phyloP scores from a whole-genome alignment of 192 early-diverging fungal genomes.

The Geranomyces variabilis region DNA sequence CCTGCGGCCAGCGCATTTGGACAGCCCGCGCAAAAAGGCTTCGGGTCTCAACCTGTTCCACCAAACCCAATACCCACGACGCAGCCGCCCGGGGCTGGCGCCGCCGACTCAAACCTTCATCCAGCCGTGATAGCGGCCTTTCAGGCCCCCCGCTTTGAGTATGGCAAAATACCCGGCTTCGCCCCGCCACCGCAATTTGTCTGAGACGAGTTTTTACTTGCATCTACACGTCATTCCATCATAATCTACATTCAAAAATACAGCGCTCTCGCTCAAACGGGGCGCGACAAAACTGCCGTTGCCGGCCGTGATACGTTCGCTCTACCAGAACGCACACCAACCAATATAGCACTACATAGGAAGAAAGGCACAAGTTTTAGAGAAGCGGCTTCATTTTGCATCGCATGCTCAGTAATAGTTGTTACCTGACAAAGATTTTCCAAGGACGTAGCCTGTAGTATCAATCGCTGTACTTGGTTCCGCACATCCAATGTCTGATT shows the following conservation, averaged over 20 bases:
- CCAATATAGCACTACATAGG: constrained; percentile 42
- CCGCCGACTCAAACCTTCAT: neutral
- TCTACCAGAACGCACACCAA: constrained; percentile 52
- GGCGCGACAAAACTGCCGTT: neutral
- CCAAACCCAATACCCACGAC: no score
- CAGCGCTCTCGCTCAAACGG: neutral
- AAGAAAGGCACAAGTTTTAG: constrained; percentile 59
- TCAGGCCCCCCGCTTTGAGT: neutral
- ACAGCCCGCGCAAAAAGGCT: no score
- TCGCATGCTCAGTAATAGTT: neutral
- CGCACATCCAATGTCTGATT: constrained; percentile 76
- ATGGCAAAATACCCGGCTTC: constrained; percentile 11
- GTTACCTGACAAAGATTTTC: constrained; percentile 85
- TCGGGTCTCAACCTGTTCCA: neutral
- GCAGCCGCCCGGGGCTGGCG: no score
- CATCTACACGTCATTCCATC: neutral
- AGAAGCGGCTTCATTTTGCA: constrained; percentile 32
- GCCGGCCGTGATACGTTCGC: no score
- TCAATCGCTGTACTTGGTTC: constrained; percentile 86
- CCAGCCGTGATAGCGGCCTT: neutral
- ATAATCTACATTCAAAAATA: constrained; percentile 2
- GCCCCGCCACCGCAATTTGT: constrained; percentile 5
- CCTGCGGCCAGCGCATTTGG: no score
- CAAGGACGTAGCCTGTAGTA: constrained; percentile 83
- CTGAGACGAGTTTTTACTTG: neutral